Conservation (phyloP, 23 red algal genomes). For the Chondrus crispus region DNA sequence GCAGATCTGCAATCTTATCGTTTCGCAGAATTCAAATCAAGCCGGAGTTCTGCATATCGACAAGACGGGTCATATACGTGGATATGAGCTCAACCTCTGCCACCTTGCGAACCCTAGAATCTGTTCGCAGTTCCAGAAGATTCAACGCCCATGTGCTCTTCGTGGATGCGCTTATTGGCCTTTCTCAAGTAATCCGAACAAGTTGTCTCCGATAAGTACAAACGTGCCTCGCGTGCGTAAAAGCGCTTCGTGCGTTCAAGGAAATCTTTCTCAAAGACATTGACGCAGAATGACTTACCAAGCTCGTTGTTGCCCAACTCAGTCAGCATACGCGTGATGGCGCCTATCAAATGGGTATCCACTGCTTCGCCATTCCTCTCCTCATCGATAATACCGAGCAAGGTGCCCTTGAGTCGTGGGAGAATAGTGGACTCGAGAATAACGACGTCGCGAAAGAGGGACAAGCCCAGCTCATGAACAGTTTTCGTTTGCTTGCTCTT, state of each 20-base stretch:
- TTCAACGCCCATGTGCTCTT: conserved; percentile 63
- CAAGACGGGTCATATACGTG: conserved; percentile 73
- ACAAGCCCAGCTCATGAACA: conserved; percentile 73
- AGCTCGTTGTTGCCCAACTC: conserved; percentile 66
- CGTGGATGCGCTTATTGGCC: conserved; percentile 55
- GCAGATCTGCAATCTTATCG: conserved; percentile 68
- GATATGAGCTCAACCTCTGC: conserved; percentile 75
- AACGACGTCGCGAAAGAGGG: conserved; percentile 79
- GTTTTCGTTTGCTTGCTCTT: conserved; percentile 53
- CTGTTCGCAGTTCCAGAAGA: conserved; percentile 47
- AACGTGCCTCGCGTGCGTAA: conserved; percentile 72
- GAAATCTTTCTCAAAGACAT: conserved; percentile 83
- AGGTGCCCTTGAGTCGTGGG: conserved; percentile 50
- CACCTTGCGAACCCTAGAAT: conserved; percentile 52
- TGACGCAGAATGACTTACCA: conserved; percentile 64
- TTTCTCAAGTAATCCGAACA: conserved; percentile 83
- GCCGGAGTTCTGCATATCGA: conserved; percentile 83
- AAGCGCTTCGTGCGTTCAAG: conserved; percentile 80
- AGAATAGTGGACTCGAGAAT: conserved; percentile 50
- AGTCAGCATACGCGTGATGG: conserved; percentile 66
- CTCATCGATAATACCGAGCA: conserved; percentile 62
- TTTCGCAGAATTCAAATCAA: conserved; percentile 84
- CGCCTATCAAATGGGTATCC: conserved; percentile 59
- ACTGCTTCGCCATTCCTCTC: conserved; percentile 69
- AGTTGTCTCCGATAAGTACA: conserved; percentile 61